Conservation (phyloP, 768 basidiomycete genomes). For the Udeniomyces megalosporus region DNA sequence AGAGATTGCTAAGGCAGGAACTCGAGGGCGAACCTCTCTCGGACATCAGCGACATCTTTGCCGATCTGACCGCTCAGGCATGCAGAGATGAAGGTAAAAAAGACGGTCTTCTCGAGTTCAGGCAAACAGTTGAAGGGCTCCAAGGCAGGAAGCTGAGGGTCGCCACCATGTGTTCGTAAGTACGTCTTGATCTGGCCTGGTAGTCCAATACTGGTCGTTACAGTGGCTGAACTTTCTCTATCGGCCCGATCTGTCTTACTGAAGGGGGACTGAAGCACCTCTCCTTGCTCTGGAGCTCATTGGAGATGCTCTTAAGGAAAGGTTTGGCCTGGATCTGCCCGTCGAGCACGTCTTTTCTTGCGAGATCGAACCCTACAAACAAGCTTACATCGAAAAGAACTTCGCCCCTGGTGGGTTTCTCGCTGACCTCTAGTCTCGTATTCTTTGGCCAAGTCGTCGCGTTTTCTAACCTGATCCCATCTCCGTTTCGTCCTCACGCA, state of each 20-base stretch:
- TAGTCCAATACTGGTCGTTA: too few species aligned
- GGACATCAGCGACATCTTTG: slow-evolving; percentile 54
- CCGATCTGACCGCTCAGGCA: slow-evolving; percentile 50
- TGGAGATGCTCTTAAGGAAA: slow-evolving; percentile 53
- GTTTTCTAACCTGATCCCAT: too few species aligned
- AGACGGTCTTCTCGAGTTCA: slow-evolving; percentile 53
- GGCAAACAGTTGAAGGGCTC: slow-evolving; percentile 39
- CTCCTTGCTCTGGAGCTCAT: slow-evolving; percentile 77
- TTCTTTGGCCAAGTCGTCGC: too few species aligned
- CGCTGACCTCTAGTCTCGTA: too few species aligned
- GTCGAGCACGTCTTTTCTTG: slow-evolving; percentile 91
- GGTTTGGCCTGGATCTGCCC: slow-evolving; percentile 47
- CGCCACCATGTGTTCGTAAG: slow-evolving; percentile 87
- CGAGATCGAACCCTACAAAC: slow-evolving; percentile 93
- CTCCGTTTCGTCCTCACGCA: neutral
- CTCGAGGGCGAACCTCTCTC: too few species aligned
- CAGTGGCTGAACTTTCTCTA: too few species aligned
- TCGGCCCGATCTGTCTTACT: too few species aligned
- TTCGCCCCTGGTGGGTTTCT: slow-evolving; percentile 50
- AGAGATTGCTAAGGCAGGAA: slow-evolving; percentile 37
- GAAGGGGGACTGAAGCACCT: slow-evolving; percentile 91
- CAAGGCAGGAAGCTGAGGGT: slow-evolving; percentile 72
- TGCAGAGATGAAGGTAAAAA: too few species aligned
- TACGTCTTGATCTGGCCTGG: too few species aligned
- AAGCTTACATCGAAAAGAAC: slow-evolving; percentile 92